Evolutionary conservation across 2,329 filamentous ascomycete species (phyloP), one percentile per base, ranked within the genome.

Genomic region (Mycocentrospora acerina): DNA sequence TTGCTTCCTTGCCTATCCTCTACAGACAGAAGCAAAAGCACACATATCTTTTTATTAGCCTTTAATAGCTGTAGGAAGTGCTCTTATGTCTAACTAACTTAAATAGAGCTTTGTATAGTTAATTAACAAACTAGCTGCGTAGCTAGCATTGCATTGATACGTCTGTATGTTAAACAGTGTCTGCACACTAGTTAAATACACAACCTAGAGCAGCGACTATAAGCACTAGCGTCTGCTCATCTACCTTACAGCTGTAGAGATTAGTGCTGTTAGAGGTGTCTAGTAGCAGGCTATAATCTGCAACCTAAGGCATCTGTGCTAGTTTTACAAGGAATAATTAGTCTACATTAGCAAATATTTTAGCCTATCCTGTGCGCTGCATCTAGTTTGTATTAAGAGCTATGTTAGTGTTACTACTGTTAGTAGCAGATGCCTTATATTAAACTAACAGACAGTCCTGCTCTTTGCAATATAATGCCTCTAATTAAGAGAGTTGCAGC

Each of bases 91-190:
- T 12, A 17, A 32, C 15, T 11, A 32, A 5, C 6, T 22, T 17
- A 13, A 22, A 32, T 4, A 17, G 29, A 7, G 29, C 29, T 7
- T 32, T 32, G 16, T 32, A 32, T 7, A 6, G 29, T 10, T 17
- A 17, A 10, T 32, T 17, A 22, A 17, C 29, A n/a, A n/a, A 18
- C 18, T 32, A 11, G 15, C 15, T 24, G 16, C 29, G 29, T 13
- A 32, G 29, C 29, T 17, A 32, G 18, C 29, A 32, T 10, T 14
- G 29, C 8, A 32, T 32, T 3, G 29, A 32, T 14, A 32, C 29
- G 29, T 19, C 29, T 24, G 29, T 22, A 17, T 32, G 29, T n/a
- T 17, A 13, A 17, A 32, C 29, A 32, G 29, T 19, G 13, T 18
- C 29, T 32, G 17, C 29, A 17, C 29, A 32, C n/a, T 6, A 17